Base-by-base conservation (phyloP, 129 eudicot genomes). In the Centrapalus pauciflorus region DNA sequence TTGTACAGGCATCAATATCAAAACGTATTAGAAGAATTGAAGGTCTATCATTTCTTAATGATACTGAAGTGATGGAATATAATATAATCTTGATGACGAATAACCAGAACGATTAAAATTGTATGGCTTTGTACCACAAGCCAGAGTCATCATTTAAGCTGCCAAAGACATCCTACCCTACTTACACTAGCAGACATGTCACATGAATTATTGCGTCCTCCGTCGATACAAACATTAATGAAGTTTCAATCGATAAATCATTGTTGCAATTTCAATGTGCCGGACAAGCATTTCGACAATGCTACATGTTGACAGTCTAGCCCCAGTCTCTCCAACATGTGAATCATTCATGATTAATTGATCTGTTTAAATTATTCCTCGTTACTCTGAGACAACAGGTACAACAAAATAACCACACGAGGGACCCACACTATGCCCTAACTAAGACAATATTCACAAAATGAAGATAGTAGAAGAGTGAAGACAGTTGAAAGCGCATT, bases 351-450 rank as follows among this genome's bases (percentile, higher is more conserved):
- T 51, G 24, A 26, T 43, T 50, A n/a, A n/a, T n/a, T n/a, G n/a
- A n/a, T n/a, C n/a, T 66, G 52, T 69, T 38, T 35, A 20, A 68
- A 69, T 41, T 55, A 37, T 55, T 34, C 45, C 65, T 34, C 45
- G 25, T 56, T 32, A 29, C 64, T 37, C 41, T 19, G 7, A 25
- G 29, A 57, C 72, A 32, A 49, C 24, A 7, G 27, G 13, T 55
- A 35, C 4, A 48, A 66, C 21, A 43, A 66, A 66, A 28, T 55
- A 35, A 61, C 14, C 41, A 61, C 38, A 59, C 4, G 1, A 48
- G 12, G 61, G 76, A 21, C 52, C 54, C 55, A 61, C 69, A 24
- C 27, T 62, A 9, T 14, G 8, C 63, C 33, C 45, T 37, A 72
- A 50, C 9, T 9, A 13, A n/a, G 46, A 17, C 25, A 19, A 70